These are phyloP conservation scores for Aspergillus bombycis DNA, from an alignment of 2,329 filamentous ascomycete species.

Conservation along the genomic window DNA sequence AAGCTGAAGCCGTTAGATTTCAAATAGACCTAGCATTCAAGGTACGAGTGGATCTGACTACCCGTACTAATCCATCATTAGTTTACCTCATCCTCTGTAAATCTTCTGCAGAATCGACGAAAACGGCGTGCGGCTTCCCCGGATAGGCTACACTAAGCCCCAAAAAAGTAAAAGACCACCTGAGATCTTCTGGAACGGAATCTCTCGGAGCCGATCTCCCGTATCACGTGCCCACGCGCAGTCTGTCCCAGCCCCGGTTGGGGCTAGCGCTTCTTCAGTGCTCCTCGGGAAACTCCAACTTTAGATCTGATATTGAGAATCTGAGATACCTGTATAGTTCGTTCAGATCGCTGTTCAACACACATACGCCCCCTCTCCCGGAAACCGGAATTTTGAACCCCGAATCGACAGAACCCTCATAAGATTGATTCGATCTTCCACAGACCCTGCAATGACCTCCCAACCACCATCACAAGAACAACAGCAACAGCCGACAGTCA, in stretches of 20 bases:
- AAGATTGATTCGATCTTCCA: not conserved
- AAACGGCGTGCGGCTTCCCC: slow-evolving; percentile 11
- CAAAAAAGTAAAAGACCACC: not conserved
- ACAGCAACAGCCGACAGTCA: slow-evolving; percentile 35
- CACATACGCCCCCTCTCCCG: not conserved
- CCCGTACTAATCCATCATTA: too few species aligned
- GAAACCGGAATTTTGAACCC: not conserved
- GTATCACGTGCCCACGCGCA: slow-evolving; percentile 14
- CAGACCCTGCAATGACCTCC: slow-evolving; percentile 12
- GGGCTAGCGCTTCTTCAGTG: not conserved
- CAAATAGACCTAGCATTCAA: not conserved
- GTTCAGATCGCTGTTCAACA: not conserved
- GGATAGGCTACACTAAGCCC: not conserved
- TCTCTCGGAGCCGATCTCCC: slow-evolving; percentile 13
- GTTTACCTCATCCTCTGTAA: not conserved
- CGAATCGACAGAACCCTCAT: not conserved
- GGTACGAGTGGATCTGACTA: not conserved
- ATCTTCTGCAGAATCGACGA: slow-evolving; percentile 3
- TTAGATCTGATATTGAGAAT: slow-evolving; percentile 1
- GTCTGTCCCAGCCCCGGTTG: not conserved
- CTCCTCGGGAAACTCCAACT: not conserved
- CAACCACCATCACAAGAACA: slow-evolving; percentile 23
- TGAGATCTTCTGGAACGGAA: slow-evolving; percentile 10
- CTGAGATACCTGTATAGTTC: not conserved
- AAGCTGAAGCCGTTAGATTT: not conserved